These are phyloP conservation scores for Auriscalpium orientale DNA, from an alignment of 768 basidiomycete species.

Conservation along the genomic window DNA sequence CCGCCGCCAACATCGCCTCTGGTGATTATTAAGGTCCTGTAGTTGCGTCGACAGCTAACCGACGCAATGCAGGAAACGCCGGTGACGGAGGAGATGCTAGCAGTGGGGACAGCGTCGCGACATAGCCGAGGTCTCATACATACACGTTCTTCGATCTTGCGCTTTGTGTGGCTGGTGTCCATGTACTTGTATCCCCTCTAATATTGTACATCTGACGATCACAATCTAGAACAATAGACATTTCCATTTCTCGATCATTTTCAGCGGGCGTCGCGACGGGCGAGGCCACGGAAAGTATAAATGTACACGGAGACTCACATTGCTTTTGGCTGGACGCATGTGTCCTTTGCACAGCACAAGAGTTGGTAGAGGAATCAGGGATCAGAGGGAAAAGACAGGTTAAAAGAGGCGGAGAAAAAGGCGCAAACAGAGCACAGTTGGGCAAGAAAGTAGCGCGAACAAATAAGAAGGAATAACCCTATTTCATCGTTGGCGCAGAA, in stretches of 20 bases:
- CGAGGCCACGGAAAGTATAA: not conserved
- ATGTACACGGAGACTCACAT: not conserved
- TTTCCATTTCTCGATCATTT: not conserved
- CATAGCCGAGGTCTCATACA: not conserved
- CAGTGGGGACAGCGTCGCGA: constrained; percentile 2
- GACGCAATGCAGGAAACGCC: not conserved
- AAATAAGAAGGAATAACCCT: constrained; percentile 1
- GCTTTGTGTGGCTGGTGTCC: not conserved
- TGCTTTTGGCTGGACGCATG: not conserved
- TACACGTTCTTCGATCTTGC: not conserved
- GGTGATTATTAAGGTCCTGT: constrained; percentile 15
- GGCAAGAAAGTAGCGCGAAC: not conserved
- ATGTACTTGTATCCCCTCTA: not conserved
- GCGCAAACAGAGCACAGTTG: not conserved
- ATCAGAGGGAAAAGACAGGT: not conserved
- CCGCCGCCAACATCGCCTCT: constrained; percentile 20
- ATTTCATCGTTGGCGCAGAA: constrained; percentile 17
- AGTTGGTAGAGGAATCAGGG: not conserved
- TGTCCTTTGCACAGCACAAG: not conserved
- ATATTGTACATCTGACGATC: not conserved
- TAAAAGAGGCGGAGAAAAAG: not conserved
- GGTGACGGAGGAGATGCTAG: constrained; percentile 9
- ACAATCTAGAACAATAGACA: not conserved
- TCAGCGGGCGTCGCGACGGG: not conserved
- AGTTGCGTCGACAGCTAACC: not conserved